These are phyloP conservation scores for Candida sojae DNA, from an alignment of 1,139 yeast genomes.

Conservation along the genomic window DNA sequence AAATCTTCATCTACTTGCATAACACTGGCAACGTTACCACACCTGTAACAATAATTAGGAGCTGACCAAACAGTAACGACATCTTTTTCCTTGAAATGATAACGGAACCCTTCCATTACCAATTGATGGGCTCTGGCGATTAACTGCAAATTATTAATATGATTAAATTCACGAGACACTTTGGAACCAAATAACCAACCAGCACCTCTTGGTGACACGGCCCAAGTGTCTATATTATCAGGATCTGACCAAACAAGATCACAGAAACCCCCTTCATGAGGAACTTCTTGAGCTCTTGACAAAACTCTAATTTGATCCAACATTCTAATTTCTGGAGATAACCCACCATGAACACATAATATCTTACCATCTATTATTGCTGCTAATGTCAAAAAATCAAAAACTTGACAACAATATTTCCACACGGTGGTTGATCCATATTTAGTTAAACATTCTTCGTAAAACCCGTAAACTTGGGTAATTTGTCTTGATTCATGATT, in stretches of 20 bases:
- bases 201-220: conserved; percentile 98
- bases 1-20: conserved; percentile 91
- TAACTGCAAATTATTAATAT: conserved; percentile 80
- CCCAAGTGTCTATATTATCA: conserved; percentile 97
- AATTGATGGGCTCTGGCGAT: conserved; percentile 97
- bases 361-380: conserved; percentile 94
- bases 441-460: conserved; percentile 86
- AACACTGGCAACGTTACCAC: conserved; percentile 98
- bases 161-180: conserved; percentile 92
- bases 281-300: conserved; percentile 98
- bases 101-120: conserved; percentile 97
- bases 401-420: conserved; percentile 97
- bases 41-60: conserved; percentile 95
- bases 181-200: conserved; percentile 96
- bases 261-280: conserved; percentile 98
- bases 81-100: conserved; percentile 91
- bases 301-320: conserved; percentile 92
- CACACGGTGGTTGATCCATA: conserved; percentile 97
- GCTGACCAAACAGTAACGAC: conserved; percentile 99
- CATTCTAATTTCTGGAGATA: conserved; percentile 97
- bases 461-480: conserved; percentile 93
- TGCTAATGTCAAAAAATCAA: conserved; percentile 88
- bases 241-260: conserved; percentile 98
- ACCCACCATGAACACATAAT: conserved; percentile 93
- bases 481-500: conserved; percentile 94